Evolutionary conservation across 805 yeast genomes (phyloP), one percentile per base, ranked within the genome.

Genomic region (Cyberlindnera suaveolens): DNA sequence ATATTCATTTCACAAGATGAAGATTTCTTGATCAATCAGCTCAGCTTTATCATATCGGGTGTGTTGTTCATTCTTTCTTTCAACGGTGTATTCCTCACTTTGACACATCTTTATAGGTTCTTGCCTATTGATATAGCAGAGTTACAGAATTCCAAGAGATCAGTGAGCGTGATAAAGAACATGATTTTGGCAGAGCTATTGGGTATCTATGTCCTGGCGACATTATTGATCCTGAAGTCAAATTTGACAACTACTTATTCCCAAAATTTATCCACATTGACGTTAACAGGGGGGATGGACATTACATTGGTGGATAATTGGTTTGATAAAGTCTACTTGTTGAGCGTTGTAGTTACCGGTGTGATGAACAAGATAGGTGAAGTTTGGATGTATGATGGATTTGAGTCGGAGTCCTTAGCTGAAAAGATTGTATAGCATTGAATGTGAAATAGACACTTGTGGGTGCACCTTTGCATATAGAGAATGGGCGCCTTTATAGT

Each of bases 81-180:
- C 51, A 78, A 83, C 20, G 81, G 81, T 43, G 89, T 83, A 1
- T 59, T 72, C 38, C 63, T 72, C 34, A 81, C 90, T 0, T 72
- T 82, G 45, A 71, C 76, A 34, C 80, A 82, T 30, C 61, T 82
- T 14, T 56, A 66, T 32, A 61, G 64, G 13, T 53, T 68, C 33
- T 40, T 68, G 7, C 73, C 73, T 3, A 46, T 62, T 8, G 60
- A 61, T 34, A 49, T 67, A n/a, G 63, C 62, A 31, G 44, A 54
- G 5, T 41, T 48, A 47, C 49, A 35, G 41, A 41, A 40, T 17
- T 34, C 47, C 6, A 42, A 49, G 11, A 53, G 53, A 38, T 46
- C 54, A 2, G 69, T 68, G 3, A 66, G 71, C 7, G 53, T 67
- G 26, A 37, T 37, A 8, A 68, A 68, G 46, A 68, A 68, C 41